Percentiles rank a stretch among this genome's conserved stretches.
Conservation (phyloP, 2,329 filamentous ascomycete species). For the Xylaria sp. region DNA sequence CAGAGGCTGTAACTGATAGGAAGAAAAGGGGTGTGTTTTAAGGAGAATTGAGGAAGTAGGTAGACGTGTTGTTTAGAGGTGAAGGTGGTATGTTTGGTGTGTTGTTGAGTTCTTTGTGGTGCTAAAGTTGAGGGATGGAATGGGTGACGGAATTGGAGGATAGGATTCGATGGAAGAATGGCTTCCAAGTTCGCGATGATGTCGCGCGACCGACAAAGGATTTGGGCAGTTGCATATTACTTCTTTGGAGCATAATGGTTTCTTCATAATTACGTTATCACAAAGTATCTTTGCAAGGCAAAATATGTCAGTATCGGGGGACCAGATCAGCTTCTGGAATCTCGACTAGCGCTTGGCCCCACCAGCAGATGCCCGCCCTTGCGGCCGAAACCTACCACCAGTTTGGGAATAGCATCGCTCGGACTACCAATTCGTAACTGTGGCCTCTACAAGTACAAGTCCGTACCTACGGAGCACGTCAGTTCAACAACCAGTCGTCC, state of each 20-base stretch:
- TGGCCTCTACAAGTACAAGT: slow-evolving; percentile 19
- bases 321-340: background rate
- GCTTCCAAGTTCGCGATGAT: slow-evolving; percentile 7
- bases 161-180: background rate
- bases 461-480: background rate
- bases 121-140: background rate
- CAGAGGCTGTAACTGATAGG: background rate
- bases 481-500: background rate
- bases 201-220: slow-evolving; percentile 20
- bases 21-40: background rate
- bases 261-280: background rate
- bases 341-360: background rate
- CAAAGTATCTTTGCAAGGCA: background rate
- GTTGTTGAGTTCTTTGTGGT: background rate
- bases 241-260: background rate
- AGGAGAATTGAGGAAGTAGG: background rate
- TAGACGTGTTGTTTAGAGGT: background rate
- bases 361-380: background rate
- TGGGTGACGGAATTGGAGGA: slow-evolving; percentile 1
- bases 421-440: slow-evolving; percentile 23
- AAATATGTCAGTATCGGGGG: background rate
- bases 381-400: slow-evolving; percentile 1
- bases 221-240: background rate
- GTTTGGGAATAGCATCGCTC: slow-evolving; percentile 22
- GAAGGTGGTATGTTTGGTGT: background rate